Percentiles rank a stretch among this genome's conserved stretches.
Conservation (phyloP, 176 grass and related monocot genomes). For the Urochloa ruziziensis region DNA sequence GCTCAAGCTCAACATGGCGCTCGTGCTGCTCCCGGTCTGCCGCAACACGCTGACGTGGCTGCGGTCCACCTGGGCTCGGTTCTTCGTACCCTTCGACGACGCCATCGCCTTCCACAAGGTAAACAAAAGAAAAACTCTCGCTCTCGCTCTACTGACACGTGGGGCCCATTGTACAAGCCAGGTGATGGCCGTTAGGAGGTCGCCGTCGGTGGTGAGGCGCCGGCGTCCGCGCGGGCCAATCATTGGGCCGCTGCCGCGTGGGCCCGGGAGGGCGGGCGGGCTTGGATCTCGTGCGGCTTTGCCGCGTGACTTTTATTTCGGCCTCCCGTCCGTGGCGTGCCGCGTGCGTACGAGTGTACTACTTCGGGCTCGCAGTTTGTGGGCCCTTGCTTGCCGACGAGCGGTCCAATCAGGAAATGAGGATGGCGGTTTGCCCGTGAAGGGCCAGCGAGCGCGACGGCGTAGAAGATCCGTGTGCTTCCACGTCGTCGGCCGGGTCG, state of each 20-base stretch:
- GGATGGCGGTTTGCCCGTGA: neutral
- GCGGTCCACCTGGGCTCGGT: slow-evolving; percentile 15
- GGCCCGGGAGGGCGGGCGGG: no score
- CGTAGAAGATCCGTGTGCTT: neutral
- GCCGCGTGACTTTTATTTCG: neutral
- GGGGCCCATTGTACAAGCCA: no score
- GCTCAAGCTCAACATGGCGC: slow-evolving; percentile 99
- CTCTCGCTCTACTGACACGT: no score
- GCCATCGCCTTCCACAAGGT: no score
- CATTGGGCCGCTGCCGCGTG: no score
- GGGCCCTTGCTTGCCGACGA: neutral
- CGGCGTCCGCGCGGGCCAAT: no score
- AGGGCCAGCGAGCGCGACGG: neutral
- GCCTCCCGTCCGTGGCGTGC: neutral
- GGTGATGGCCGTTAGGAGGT: slow-evolving; percentile 1
- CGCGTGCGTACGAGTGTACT: no score
- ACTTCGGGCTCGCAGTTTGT: neutral
- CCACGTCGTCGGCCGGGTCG: no score
- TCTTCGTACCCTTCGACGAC: no score
- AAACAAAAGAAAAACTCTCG: no score
- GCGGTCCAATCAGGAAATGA: slow-evolving; percentile 11
- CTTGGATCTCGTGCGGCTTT: slow-evolving; percentile 3
- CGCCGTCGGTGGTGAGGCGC: neutral
- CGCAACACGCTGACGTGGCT: slow-evolving; percentile 99
- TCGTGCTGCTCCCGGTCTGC: slow-evolving; percentile 90